Percentiles rank a stretch among this genome's conserved stretches.
phyloP scores from a whole-genome alignment of 2,329 filamentous ascomycete species.

The Penicillium psychrosexuale region DNA sequence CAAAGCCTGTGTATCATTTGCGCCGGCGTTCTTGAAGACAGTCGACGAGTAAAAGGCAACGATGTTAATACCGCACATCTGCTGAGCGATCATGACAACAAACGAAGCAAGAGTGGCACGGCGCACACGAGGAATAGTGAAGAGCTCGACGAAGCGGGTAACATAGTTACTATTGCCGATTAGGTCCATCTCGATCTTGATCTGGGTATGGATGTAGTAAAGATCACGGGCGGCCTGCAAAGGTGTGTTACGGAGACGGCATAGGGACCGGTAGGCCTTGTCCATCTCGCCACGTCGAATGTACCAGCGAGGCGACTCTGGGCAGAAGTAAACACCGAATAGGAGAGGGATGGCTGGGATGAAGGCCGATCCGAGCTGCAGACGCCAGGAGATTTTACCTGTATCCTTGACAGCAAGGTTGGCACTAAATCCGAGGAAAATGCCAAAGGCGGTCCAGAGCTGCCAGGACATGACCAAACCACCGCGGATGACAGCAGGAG shows the following conservation, averaged over 20 bases:
- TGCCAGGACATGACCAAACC: constrained; percentile 57
- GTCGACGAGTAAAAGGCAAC: constrained; percentile 73
- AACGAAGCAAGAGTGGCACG: constrained; percentile 71
- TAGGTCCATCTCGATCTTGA: constrained; percentile 46
- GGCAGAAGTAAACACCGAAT: constrained; percentile 58
- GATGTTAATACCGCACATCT: constrained; percentile 70
- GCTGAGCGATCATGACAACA: constrained; percentile 75
- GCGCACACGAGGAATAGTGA: constrained; percentile 49
- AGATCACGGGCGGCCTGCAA: constrained; percentile 62
- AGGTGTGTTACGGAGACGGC: constrained; percentile 55
- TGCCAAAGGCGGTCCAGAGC: constrained; percentile 58
- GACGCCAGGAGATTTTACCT: constrained; percentile 59
- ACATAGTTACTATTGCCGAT: constrained; percentile 54
- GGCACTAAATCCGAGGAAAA: constrained; percentile 64
- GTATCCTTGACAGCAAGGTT: constrained; percentile 63
- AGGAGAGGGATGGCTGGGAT: constrained; percentile 62
- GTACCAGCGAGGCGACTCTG: constrained; percentile 64
- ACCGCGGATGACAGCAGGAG: constrained; percentile 54
- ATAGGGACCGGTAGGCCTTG: constrained; percentile 60
- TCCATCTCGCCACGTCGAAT: constrained; percentile 63
- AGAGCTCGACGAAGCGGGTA: constrained; percentile 56
- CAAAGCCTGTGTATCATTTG: constrained; percentile 54
- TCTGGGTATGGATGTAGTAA: constrained; percentile 58
- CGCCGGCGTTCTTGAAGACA: constrained; percentile 54
- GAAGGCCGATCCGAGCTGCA: constrained; percentile 63